Conservation (phyloP, 129 eudicot genomes). For the Pittosporum tobira region DNA sequence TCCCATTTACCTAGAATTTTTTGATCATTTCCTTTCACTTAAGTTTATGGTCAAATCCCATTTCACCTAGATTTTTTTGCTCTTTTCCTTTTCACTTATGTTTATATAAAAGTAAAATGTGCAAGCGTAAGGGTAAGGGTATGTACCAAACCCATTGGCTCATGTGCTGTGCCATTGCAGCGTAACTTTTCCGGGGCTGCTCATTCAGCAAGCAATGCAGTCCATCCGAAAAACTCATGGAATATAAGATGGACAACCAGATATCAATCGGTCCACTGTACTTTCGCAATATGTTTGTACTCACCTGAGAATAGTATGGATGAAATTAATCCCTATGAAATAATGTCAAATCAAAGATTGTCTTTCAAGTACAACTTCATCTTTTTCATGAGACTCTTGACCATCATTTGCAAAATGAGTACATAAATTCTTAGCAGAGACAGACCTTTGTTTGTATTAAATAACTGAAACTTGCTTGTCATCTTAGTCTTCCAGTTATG, state of each 20-base stretch:
- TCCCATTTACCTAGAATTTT: neutral
- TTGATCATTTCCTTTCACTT: neutral
- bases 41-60: neutral
- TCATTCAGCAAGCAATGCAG: conserved; percentile 62
- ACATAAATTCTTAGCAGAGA: too few species aligned
- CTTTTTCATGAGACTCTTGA: too few species aligned
- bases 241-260: conserved; percentile 42
- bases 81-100: neutral
- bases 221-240: conserved; percentile 2
- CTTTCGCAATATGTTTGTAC: conserved; percentile 76
- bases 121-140: neutral
- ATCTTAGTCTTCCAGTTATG: too few species aligned
- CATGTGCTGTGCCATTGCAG: conserved; percentile 78
- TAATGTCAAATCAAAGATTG: too few species aligned
- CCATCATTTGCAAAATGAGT: too few species aligned
- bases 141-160: conserved; percentile 98
- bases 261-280: conserved; percentile 75
- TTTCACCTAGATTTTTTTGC: neutral
- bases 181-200: conserved; percentile 53
- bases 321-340: neutral
- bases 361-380: too few species aligned
- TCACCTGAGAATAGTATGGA: conserved; percentile 41
- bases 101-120: neutral
- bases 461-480: too few species aligned
- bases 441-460: too few species aligned